These are phyloP conservation scores for Golubevia sp. DNA, from an alignment of 1,284 basidiomycete species.

Conservation along the genomic window DNA sequence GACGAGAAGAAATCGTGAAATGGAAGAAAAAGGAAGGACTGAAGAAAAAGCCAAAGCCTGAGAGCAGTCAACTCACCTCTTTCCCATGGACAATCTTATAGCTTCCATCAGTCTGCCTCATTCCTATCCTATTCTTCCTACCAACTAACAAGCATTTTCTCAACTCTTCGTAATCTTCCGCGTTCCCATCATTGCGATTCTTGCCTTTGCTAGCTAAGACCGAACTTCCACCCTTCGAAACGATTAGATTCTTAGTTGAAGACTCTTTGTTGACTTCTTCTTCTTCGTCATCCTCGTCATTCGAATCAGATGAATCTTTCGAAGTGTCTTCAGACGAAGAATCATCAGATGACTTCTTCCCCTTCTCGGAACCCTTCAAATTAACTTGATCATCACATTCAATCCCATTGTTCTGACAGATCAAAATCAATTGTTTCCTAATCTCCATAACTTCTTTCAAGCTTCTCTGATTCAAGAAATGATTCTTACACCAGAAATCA, in stretches of 20 bases:
- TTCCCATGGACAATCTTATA: neutral
- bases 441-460: slow-evolving; percentile 45
- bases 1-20: neutral
- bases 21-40: too few relatives aligned
- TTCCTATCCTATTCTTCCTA: neutral
- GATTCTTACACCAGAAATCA: slow-evolving; percentile 45
- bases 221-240: slow-evolving; percentile 7
- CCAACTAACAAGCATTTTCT: slow-evolving; percentile 1
- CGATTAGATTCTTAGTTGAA: slow-evolving; percentile 12
- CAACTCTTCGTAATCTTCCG: slow-evolving; percentile 5
- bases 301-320: neutral
- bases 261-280: slow-evolving; percentile 7
- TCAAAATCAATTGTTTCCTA: slow-evolving; percentile 36
- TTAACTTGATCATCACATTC: slow-evolving; percentile 29
- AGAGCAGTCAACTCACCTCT: neutral
- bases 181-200: neutral
- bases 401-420: slow-evolving; percentile 43
- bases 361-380: neutral
- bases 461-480: slow-evolving; percentile 44
- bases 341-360: neutral
- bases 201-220: neutral
- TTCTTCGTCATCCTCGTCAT: slow-evolving; percentile 1
- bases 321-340: neutral
- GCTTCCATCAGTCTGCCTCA: neutral
- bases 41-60: too few relatives aligned